Evolutionary conservation across 441 rosid genomes (phyloP).

Genomic region (Pelargonium cotyledonis): DNA sequence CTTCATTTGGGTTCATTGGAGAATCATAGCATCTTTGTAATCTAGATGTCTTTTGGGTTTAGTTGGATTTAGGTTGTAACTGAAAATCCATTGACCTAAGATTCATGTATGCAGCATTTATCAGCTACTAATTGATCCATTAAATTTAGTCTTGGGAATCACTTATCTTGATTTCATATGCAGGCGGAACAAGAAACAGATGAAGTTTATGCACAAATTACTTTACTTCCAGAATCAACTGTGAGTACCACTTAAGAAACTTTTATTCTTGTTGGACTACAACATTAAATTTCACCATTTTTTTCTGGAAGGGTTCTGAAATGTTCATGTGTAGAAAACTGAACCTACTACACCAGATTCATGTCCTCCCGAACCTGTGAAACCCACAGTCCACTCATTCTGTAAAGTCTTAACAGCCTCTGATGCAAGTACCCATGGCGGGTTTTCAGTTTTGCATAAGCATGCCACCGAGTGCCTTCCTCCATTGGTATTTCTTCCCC

Average conservation of each 20-base stretch:
- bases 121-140: background rate
- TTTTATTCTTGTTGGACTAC: conserved; percentile 41
- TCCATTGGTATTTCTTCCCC: conserved; percentile 43
- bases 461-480: conserved; percentile 93
- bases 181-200: conserved; percentile 91
- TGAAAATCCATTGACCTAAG: no score
- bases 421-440: conserved; percentile 97
- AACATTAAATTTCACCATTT: conserved; percentile 12
- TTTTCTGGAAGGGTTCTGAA: background rate
- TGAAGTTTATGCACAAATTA: conserved; percentile 91
- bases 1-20: background rate
- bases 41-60: background rate
- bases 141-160: background rate
- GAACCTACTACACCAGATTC: conserved; percentile 60
- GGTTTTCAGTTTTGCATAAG: conserved; percentile 87
- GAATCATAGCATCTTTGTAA: background rate
- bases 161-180: conserved; percentile 14
- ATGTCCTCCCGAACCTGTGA: conserved; percentile 35
- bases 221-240: conserved; percentile 50
- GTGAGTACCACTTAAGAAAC: background rate
- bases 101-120: background rate
- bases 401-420: conserved; percentile 87
- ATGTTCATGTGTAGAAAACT: conserved; percentile 40
- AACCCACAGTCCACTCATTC: conserved; percentile 50
- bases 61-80: background rate